Base-by-base conservation (phyloP, 805 yeast species). In the Torulaspora indica region DNA sequence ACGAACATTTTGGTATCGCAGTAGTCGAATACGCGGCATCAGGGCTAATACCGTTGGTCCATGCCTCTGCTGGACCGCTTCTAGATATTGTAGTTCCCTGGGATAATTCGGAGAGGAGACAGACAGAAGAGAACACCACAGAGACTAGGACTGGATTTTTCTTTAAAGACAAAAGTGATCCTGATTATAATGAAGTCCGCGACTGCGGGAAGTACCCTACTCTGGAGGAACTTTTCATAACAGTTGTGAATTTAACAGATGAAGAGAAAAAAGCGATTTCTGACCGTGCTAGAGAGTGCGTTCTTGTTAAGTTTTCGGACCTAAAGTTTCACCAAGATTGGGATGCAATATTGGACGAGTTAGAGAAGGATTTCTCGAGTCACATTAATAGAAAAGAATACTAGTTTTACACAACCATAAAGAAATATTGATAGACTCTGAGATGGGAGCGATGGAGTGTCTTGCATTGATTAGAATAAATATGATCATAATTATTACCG, bases 1-100 rank as follows among this genome's bases (percentile, higher is more conserved):
- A 93, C 66, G 99, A 93, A 69, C 99, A 93, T 69, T 93, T 93
- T 64, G 99, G 99, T 14, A 93, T 93, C 57, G 91, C 96, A 1
- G 91, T 93, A 4, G 98, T 93, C 6, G 99, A 93, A 64, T 87
- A 89, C 61, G 72, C 85, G 68, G 82, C 91, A 1, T 76, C 85
- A 43, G 98, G 97, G 0, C 74, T 84, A 22, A 78, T 93, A 13
- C 97, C 98, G 1, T 68, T 93, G 2, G 93, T 81, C 3, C 98
- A 95, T 66, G 95, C 95, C 3, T 84, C 95, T 42, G 98, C 96
- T 0, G 99, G 99, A 1, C 99, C 99, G 8, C 72, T 77, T 33
- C 69, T 81, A 44, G 99, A 93, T 64, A 93, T 93, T 47, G 93
- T 86, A 9, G 76, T 78, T 4, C 78, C 79, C 7, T 72, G 76